These are phyloP conservation scores for Pyricularia sp. DNA, from an alignment of 2,329 filamentous ascomycete species.

Conservation along the genomic window DNA sequence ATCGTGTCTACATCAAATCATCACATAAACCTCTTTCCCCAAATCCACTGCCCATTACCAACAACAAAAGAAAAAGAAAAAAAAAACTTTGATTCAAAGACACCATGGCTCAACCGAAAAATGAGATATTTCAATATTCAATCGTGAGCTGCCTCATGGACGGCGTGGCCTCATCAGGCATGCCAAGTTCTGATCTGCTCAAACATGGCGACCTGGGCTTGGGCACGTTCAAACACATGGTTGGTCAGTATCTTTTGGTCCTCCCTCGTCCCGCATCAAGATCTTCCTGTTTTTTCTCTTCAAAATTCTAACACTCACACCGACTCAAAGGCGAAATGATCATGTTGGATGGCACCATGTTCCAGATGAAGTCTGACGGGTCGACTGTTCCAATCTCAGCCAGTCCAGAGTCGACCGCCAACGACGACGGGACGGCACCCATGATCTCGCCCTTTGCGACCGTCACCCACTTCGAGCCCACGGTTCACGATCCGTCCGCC, in stretches of 20 bases:
- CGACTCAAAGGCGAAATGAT: slow-evolving; percentile 22
- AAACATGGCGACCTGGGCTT: slow-evolving; percentile 23
- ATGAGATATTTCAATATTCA: slow-evolving; percentile 25
- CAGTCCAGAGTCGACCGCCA: slow-evolving; percentile 10
- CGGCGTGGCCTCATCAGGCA: slow-evolving; percentile 22
- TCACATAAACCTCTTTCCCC: background rate
- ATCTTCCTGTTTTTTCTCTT: background rate
- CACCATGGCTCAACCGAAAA: slow-evolving; percentile 16
- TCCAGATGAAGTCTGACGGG: slow-evolving; percentile 25
- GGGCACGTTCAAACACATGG: slow-evolving; percentile 23
- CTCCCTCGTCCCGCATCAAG: background rate
- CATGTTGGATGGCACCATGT: slow-evolving; percentile 20
- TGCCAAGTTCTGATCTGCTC: slow-evolving; percentile 18
- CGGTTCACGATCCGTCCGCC: slow-evolving; percentile 7
- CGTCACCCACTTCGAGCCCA: slow-evolving; percentile 21
- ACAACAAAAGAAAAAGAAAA: background rate
- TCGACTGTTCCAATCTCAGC: slow-evolving; percentile 10
- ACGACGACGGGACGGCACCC: slow-evolving; percentile 9
- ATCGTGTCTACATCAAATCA: background rate
- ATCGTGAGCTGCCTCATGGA: slow-evolving; percentile 25
- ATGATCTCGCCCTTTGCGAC: slow-evolving; percentile 23
- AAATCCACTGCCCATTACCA: background rate
- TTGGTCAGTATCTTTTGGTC: background rate
- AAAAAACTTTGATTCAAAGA: background rate
- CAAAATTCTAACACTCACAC: background rate